Percentiles rank a stretch among this genome's conserved stretches.
phyloP scores from a whole-genome alignment of 495 filamentous ascomycete species.

The Pseudomonodictys pantanalensis region DNA sequence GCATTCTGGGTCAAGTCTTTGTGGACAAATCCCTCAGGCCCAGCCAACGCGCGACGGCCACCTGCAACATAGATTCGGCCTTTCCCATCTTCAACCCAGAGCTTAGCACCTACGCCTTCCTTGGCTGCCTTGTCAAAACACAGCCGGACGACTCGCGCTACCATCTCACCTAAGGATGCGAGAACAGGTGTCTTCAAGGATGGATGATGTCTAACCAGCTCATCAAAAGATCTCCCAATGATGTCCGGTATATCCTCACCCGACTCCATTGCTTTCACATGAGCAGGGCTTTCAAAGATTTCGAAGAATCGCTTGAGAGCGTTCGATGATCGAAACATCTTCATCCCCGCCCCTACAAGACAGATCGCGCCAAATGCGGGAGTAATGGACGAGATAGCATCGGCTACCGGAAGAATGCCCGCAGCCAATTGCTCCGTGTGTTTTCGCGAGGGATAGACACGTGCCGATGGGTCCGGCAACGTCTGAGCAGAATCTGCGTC shows the following conservation, averaged over 20 bases:
- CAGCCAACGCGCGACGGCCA: constrained; percentile 38
- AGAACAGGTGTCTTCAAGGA: constrained; percentile 74
- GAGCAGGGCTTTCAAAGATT: constrained; percentile 86
- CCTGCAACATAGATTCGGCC: constrained; percentile 55
- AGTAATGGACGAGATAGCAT: constrained; percentile 82
- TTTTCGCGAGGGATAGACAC: constrained; percentile 1
- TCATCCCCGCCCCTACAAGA: constrained; percentile 81
- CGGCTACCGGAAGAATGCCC: constrained; percentile 77
- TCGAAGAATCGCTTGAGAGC: constrained; percentile 86
- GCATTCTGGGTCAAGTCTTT: background rate
- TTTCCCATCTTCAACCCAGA: constrained; percentile 59
- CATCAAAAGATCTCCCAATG: constrained; percentile 84
- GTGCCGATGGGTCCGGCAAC: constrained; percentile 16
- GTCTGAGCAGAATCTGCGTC: constrained; percentile 38
- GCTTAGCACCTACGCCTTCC: constrained; percentile 71
- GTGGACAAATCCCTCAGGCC: constrained; percentile 29
- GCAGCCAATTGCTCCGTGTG: constrained; percentile 44
- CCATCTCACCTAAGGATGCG: constrained; percentile 76
- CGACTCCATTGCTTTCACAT: constrained; percentile 74
- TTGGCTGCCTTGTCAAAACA: constrained; percentile 64
- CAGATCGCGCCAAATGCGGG: constrained; percentile 91
- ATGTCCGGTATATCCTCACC: constrained; percentile 64
- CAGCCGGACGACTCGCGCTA: constrained; percentile 68
- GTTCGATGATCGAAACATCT: constrained; percentile 78
- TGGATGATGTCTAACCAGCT: constrained; percentile 91